Percentiles rank a stretch among this genome's conserved stretches.
These are phyloP conservation scores for Vanderwaltozyma tropicalis DNA, from an alignment of 805 yeast genomes.

Conservation along the genomic window DNA sequence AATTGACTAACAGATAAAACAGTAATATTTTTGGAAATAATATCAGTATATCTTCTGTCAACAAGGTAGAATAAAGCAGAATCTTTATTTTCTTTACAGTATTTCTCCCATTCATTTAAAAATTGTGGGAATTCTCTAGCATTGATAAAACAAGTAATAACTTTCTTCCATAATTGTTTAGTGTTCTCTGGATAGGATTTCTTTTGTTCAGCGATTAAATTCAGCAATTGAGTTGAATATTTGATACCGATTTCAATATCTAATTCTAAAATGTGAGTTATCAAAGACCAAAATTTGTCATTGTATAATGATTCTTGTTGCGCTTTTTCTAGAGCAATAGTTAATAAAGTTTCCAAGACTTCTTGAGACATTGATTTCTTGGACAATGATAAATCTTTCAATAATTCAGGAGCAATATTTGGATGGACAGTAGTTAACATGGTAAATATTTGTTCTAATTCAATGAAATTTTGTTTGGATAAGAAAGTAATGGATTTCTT, in stretches of 20 bases:
- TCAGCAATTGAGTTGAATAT: conserved; percentile 21
- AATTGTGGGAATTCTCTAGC: conserved; percentile 50
- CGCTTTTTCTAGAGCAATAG: conserved; percentile 5
- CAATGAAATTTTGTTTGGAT: conserved; percentile 16
- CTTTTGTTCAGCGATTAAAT: conserved; percentile 5
- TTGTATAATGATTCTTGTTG: conserved; percentile 1
- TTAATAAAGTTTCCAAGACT: conserved; percentile 33
- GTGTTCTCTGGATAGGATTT: conserved; percentile 3
- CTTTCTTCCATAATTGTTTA: conserved; percentile 19
- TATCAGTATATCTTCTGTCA: conserved; percentile 24
- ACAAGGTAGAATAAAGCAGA: conserved; percentile 11
- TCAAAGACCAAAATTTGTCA: conserved; percentile 34
- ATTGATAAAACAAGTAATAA: conserved; percentile 39
- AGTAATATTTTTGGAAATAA: conserved; percentile 34
- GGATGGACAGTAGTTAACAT: conserved; percentile 33
- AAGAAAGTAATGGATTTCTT: conserved; percentile 13
- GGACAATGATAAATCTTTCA: conserved; percentile 37
- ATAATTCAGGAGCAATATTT: conserved; percentile 32
- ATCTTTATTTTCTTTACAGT: conserved; percentile 6
- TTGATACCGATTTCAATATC: conserved; percentile 51
- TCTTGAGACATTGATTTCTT: conserved; percentile 45
- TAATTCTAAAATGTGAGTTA: conserved; percentile 39
- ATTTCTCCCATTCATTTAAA: conserved; percentile 35
- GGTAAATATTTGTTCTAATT: conserved; percentile 41
- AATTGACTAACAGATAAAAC: conserved; percentile 41